Evolutionary conservation across 2,329 filamentous ascomycete genomes (phyloP), one percentile per base, ranked within the genome.

Genomic region (Truncatella angustata): DNA sequence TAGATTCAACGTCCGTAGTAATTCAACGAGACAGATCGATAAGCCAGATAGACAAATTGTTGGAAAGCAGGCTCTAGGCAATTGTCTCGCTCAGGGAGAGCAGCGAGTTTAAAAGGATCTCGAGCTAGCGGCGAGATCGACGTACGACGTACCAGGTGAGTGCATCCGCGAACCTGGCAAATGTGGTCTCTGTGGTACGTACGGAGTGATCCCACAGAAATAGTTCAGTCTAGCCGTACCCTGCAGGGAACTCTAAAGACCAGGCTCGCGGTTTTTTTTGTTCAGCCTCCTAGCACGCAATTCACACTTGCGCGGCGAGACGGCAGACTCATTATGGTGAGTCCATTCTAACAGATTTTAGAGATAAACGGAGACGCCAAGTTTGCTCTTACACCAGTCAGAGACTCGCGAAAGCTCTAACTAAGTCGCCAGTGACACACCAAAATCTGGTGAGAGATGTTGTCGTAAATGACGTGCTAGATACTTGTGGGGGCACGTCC

Each of bases 401-500:
- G 20, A 44, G 40, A 26, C 40, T 44, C 28, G 43, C 6, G n/a
- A 21, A 34, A 34, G 28, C 43, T 46, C 6, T 32, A 16, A 20
- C 30, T 35, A 16, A 14, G 26, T 12, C 2, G n/a, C 26, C 40
- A 34, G 43, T 46, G 43, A 46, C 43, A 46, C 43, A 46, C 26
- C 26, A 35, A 46, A 46, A 32, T 18, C 11, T 34, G 24, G 24
- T 16, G 12, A 11, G 16, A 46, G n/a, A 32, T 9, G 21, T 10
- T 18, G 32, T 46, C 26, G 26, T 7, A 11, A 28, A 46, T 46
- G 26, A 28, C 43, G 43, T 46, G 43, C 43, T 46, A 20, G 43
- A 34, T 9, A n/a, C 28, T 46, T 46, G 43, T 46, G 43, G 28
- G 43, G 43, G n/a, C n/a, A 10, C n/a, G 18, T 20, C 43, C 26